Conservation (phyloP, 1,139 yeast species). For the Blastobotrys ciferrii region DNA sequence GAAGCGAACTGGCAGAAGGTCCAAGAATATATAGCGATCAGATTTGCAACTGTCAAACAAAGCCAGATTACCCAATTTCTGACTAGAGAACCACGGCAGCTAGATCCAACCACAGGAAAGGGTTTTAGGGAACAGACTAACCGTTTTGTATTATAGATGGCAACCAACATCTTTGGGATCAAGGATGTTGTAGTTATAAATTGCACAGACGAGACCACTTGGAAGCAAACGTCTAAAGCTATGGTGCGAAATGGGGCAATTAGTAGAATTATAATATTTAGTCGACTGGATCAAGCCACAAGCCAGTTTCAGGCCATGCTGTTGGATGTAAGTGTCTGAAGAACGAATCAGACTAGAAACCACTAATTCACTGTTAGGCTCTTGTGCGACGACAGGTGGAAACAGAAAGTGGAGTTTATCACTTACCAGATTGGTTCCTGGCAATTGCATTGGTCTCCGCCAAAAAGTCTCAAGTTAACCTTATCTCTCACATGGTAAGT, state of each 20-base stretch:
- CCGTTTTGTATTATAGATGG: slow-evolving; percentile 8
- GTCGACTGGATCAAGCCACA: slow-evolving; percentile 30
- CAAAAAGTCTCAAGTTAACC: not conserved
- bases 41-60: too few relatives aligned
- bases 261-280: slow-evolving; percentile 25
- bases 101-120: too few relatives aligned
- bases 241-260: slow-evolving; percentile 9
- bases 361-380: not conserved
- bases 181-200: slow-evolving; percentile 11
- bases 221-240: slow-evolving; percentile 11
- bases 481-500: slow-evolving; percentile 13
- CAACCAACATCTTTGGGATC: slow-evolving; percentile 20
- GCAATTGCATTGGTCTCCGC: slow-evolving; percentile 16
- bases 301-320: slow-evolving; percentile 29
- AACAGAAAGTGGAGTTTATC: slow-evolving; percentile 7
- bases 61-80: too few relatives aligned
- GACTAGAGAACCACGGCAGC: too few relatives aligned
- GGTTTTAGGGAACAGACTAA: not conserved
- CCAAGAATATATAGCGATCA: too few relatives aligned
- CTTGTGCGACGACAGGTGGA: slow-evolving; percentile 14
- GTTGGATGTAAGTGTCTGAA: slow-evolving; percentile 20
- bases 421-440: slow-evolving; percentile 17
- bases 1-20: too few relatives aligned
- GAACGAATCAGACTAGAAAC: not conserved
- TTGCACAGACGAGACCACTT: slow-evolving; percentile 16